Evolutionary conservation across 1,139 yeast species (phyloP), one percentile per base, ranked within the genome.

Genomic region (Scheffersomyces titani): DNA sequence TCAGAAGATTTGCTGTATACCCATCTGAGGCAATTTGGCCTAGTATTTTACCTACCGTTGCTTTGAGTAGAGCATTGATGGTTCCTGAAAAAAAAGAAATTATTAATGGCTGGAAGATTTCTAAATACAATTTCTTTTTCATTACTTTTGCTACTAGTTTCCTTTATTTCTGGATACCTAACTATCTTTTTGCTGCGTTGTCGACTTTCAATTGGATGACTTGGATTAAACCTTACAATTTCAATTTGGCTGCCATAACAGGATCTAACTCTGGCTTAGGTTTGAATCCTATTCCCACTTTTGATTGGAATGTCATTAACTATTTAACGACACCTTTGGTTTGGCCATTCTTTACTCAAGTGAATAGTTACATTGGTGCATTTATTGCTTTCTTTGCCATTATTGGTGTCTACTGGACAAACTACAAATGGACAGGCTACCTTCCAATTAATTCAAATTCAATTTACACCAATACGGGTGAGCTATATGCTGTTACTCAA

Each of bases 251-350:
- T 9, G 73, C 75, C 9, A 73, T 87, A 48, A 83, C 87, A 2
- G 92, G 91, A 3, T 68, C 78, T 3, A 63, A 65, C 13, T 56
- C 65, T 21, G 90, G 90, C 19, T 65, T 85, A 16, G 89, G 89
- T 1, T 62, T 85, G 53, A 84, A 85, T 63, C 90, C 89, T 16
- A 63, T 81, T 53, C 68, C 86, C 0, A 63, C 83, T 58, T 81
- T 85, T 65, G 89, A 85, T 64, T 84, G 86, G 85, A 81, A 80
- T 61, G 54, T 65, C 18, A 53, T 70, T 50, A 55, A 56, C 45
- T 45, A 61, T 59, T 58, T 58, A n/a, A n/a, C n/a, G n/a, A n/a
- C 51, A 58, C 51, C 66, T 54, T 63, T 66, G 55, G 62, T 59
- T 24, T 20, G 58, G n/a, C 71, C 68, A 21, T 63, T 77, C 57